These are phyloP conservation scores for Sugiyamaella marilandica DNA, from an alignment of 805 yeast genomes.

Conservation along the genomic window DNA sequence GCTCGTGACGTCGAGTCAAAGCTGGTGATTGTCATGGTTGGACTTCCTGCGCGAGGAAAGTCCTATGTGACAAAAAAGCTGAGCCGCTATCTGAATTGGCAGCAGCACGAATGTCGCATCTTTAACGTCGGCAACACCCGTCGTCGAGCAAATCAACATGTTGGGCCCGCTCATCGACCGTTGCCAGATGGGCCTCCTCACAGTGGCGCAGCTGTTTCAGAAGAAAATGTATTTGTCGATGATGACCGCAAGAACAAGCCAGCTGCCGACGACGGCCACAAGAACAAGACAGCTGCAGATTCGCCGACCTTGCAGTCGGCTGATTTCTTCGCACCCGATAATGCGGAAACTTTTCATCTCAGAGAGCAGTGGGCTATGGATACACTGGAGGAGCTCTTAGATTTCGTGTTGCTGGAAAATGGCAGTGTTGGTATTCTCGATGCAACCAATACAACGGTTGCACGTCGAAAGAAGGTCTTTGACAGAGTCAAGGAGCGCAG, in stretches of 20 bases:
- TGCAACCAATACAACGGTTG: slow-evolving; percentile 82
- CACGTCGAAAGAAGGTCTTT: slow-evolving; percentile 61
- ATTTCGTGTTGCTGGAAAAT: slow-evolving; percentile 70
- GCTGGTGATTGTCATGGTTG: slow-evolving; percentile 93
- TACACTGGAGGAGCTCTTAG: slow-evolving; percentile 76
- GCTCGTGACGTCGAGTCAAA: slow-evolving; percentile 68
- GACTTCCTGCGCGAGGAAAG: slow-evolving; percentile 90
- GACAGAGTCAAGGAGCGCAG: slow-evolving; percentile 37
- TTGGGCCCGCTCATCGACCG: slow-evolving; percentile 70
- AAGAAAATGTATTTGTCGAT: neutral
- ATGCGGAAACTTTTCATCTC: slow-evolving; percentile 54
- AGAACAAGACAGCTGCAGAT: neutral
- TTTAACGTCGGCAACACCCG: slow-evolving; percentile 96
- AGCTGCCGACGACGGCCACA: no score
- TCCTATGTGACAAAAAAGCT: slow-evolving; percentile 89
- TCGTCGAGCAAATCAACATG: slow-evolving; percentile 55
- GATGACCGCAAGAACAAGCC: neutral
- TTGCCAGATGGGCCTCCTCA: slow-evolving; percentile 40
- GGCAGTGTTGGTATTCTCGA: slow-evolving; percentile 94
- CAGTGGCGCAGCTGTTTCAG: slow-evolving; percentile 21
- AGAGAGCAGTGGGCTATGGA: slow-evolving; percentile 95
- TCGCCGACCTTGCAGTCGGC: slow-evolving; percentile 54
- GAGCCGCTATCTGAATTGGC: slow-evolving; percentile 87
- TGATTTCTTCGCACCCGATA: slow-evolving; percentile 78
- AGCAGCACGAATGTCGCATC: slow-evolving; percentile 83